Conservation (phyloP, 2,329 filamentous ascomycete genomes). For the Volutella citrinella region DNA sequence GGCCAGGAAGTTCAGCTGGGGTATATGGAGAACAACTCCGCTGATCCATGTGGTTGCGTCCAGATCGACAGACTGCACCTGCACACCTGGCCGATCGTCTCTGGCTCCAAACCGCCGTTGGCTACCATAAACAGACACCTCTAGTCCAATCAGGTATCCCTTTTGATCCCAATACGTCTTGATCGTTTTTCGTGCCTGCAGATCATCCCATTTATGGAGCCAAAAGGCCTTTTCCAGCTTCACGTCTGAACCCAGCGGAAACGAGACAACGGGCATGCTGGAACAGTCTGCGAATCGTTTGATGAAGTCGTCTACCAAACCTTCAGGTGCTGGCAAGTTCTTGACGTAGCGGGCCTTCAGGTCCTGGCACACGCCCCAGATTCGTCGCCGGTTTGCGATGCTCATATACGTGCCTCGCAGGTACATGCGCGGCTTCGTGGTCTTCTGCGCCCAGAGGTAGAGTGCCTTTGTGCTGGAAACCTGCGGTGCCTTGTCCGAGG, state of each 20-base stretch:
- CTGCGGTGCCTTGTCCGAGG: neutral
- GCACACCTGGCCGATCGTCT: neutral
- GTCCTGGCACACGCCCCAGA: slow-evolving; percentile 3
- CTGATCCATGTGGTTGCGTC: slow-evolving; percentile 1
- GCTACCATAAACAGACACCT: neutral
- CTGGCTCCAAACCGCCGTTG: neutral
- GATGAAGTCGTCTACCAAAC: no score
- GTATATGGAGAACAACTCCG: slow-evolving; percentile 2
- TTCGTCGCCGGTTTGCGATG: slow-evolving; percentile 4
- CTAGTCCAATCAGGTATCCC: neutral
- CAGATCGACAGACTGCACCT: neutral
- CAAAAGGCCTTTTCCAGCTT: neutral
- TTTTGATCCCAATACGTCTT: slow-evolving; percentile 2
- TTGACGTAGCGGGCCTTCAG: no score
- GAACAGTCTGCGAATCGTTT: no score
- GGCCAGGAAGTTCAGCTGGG: neutral
- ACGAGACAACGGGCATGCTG: neutral
- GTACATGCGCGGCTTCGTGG: neutral
- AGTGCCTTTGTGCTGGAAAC: neutral
- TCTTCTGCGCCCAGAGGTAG: neutral
- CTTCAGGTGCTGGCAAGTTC: no score
- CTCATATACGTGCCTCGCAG: slow-evolving; percentile 1
- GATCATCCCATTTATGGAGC: neutral
- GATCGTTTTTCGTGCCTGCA: neutral
- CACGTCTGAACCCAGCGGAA: neutral